Conservation (phyloP, 2,329 filamentous ascomycete species). For the Cercospora zeae-maydis region DNA sequence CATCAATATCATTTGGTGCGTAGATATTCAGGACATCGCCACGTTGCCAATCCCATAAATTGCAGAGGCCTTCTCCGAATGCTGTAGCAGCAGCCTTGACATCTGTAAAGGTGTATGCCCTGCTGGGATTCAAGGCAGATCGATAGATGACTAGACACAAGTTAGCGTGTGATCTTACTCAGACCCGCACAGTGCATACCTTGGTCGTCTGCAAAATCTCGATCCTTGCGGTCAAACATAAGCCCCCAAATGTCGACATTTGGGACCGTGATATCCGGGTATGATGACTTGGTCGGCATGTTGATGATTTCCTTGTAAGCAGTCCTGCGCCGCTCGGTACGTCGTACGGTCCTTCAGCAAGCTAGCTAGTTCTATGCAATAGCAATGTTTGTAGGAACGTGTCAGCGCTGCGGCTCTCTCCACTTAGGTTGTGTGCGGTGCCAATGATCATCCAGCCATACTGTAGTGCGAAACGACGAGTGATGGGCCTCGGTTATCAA, state of each 20-base stretch:
- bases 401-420: background rate
- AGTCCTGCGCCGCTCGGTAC: background rate
- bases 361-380: background rate
- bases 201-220: slow-evolving; percentile 67
- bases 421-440: background rate
- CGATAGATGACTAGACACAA: slow-evolving; percentile 65
- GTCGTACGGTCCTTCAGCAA: background rate
- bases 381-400: background rate
- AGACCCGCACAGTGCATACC: slow-evolving; percentile 45
- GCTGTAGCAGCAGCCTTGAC: slow-evolving; percentile 62
- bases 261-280: slow-evolving; percentile 65
- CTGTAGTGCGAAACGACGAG: background rate
- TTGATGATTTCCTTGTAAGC: slow-evolving; percentile 14
- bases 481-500: background rate
- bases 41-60: slow-evolving; percentile 72
- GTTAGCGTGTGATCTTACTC: background rate
- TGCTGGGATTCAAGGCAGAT: slow-evolving; percentile 60
- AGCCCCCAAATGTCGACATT: slow-evolving; percentile 74
- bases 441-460: background rate
- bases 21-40: slow-evolving; percentile 80
- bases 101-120: slow-evolving; percentile 67
- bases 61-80: slow-evolving; percentile 78
- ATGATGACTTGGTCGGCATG: slow-evolving; percentile 71
- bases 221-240: slow-evolving; percentile 67
- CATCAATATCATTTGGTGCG: slow-evolving; percentile 79